These are phyloP conservation scores for Fistulina hepatica DNA, from an alignment of 1,284 basidiomycete species.

Conservation along the genomic window DNA sequence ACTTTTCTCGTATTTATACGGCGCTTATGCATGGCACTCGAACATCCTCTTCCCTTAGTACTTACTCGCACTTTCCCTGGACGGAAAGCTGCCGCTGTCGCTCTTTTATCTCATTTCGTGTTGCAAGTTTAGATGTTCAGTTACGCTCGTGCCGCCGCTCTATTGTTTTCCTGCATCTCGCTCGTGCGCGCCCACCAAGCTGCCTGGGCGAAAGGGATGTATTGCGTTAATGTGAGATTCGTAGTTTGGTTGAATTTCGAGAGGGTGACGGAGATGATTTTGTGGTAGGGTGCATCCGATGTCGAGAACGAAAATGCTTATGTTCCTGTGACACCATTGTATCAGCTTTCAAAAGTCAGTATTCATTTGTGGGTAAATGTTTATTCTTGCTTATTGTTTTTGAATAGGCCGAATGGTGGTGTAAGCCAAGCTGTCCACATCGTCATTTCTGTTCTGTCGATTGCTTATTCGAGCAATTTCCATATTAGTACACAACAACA, in stretches of 20 bases:
- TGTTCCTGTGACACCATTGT: neutral
- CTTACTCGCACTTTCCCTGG: too few relatives aligned
- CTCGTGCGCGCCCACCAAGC: neutral
- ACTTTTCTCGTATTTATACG: too few relatives aligned
- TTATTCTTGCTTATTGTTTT: neutral
- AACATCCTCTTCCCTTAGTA: too few relatives aligned
- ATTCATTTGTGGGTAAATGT: neutral
- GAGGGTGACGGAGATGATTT: neutral
- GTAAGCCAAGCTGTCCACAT: neutral
- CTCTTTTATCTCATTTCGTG: too few relatives aligned
- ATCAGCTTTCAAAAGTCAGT: neutral
- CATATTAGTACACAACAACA: neutral
- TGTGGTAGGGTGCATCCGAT: neutral
- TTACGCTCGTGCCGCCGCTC: too few relatives aligned
- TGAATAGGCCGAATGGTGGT: neutral
- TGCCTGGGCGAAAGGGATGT: neutral
- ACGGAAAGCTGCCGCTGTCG: too few relatives aligned
- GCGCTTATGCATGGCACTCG: too few relatives aligned
- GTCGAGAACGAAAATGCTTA: constrained; percentile 1
- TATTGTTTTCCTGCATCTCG: neutral
- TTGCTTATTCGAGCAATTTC: neutral
- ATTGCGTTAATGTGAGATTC: neutral
- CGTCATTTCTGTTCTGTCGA: neutral
- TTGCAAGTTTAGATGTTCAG: too few relatives aligned
- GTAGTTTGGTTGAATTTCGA: neutral